Evolutionary conservation across 108 stramenopile species (phyloP), one percentile per base, ranked within the genome.

Genomic region (Skeletonema potamos): DNA sequence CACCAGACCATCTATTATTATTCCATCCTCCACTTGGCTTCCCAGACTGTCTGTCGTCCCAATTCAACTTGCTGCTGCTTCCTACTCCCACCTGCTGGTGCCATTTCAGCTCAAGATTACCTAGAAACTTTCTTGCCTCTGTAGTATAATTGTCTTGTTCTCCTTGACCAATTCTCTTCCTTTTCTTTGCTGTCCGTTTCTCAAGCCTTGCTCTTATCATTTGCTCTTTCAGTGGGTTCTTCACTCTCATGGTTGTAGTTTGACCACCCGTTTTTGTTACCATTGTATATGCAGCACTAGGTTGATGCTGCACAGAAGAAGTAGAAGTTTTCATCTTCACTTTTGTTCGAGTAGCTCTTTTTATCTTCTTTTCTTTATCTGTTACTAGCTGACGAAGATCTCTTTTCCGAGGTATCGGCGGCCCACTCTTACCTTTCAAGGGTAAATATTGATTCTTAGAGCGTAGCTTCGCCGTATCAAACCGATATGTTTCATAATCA

Each of bases 141-240:
- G 39, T 2, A 3, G 39, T 41, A n/a, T 41, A 4, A 15, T 41
- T n/a, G 15, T 15, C 39, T 41, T 15, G 2, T 3, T n/a, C 39
- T 41, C 15, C 13, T n/a, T 22, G 22, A 51, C n/a, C n/a, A 4
- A 22, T 6, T 22, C 8, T 51, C 48, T 51, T 8, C 48, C 1
- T 20, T 9, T 51, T 24, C 48, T 24, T 51, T 51, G 9, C 1
- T 51, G 48, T 9, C 8, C 48, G 15, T 51, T 51, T 51, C 8
- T 51, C 48, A 6, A 51, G 48, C 22, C 48, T 51, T 22, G 6
- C 48, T 22, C 48, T 51, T 6, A 51, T 22, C 48, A 51, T 51
- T 51, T 51, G 48, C 48, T 51, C 48, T 51, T 51, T 51, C 48
- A 51, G 22, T 51, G 48, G 48, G 22, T 51, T 51, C 48, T 24